Base-by-base conservation (phyloP, 768 basidiomycete species). In the Boletus rex-veris region DNA sequence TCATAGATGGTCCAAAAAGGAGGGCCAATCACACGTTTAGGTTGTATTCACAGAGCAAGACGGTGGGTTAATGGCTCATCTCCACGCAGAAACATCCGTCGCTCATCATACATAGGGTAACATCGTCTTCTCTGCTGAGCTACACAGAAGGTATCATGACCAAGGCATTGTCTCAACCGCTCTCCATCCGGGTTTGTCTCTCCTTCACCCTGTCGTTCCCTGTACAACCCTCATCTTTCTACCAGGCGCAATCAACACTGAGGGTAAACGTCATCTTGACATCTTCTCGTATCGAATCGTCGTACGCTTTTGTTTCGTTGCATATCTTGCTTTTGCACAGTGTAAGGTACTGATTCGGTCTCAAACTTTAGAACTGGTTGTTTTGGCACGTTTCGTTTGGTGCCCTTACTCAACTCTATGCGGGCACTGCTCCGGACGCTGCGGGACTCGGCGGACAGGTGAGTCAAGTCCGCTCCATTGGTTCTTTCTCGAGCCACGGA, bases 141-240 rank as follows among this genome's bases (percentile, higher is more conserved):
- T 82, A 11, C 74, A 75, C 19, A 62, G 77, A 47, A 67, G 77
- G 52, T 77, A 77, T 57, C 74, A 64, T 2, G 75, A 75, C 37
- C 60, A 77, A 57, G 75, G 74, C 30, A 75, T 83, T 48, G 64
- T 82, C 2, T 75, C 75, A 1, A 65, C 69, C 10, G 64, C 75
- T 30, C 56, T 81, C 15, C 69, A 80, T 58, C 81, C 81, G 0
- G 24, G 24, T 24, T 24, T 8, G 28, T 28, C 28, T 28, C 28
- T 28, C 28, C 7, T 7, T 28, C 28, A 8, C 28, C 28, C 28
- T 28, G 28, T 28, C 28, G 28, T 28, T 28, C 28, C 24, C 28
- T 28, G 28, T 8, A 8, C 28, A 28, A 28, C 28, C 28, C 2
- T 28, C 28, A 28, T 28, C 28, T 28, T 28, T 28, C 28, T 28